Conservation (phyloP, 352 stramenopile species). For the Phytophthora megakarya region DNA sequence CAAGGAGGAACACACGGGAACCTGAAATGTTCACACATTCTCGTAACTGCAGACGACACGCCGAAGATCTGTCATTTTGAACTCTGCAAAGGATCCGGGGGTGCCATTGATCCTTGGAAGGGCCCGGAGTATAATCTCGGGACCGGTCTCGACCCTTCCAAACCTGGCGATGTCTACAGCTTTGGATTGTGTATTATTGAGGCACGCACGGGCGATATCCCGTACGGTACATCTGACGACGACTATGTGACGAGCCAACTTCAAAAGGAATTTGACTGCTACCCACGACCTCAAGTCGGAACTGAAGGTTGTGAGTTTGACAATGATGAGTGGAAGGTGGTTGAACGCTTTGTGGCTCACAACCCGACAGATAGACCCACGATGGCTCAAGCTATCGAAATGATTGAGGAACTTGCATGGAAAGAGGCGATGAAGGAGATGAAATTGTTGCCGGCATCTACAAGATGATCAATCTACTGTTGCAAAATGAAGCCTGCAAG, state of each 20-base stretch:
- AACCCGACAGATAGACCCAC: constrained; percentile 20
- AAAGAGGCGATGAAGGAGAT: constrained; percentile 22
- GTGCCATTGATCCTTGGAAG: constrained; percentile 30
- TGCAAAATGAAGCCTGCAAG: neutral
- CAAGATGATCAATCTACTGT: constrained; percentile 3
- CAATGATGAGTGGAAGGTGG: constrained; percentile 34
- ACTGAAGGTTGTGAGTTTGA: no score
- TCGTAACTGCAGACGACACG: constrained; percentile 14
- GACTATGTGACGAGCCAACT: constrained; percentile 20
- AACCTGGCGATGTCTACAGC: constrained; percentile 26
- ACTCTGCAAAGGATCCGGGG: constrained; percentile 8
- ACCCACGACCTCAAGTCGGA: constrained; percentile 28
- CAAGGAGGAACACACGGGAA: constrained; percentile 19
- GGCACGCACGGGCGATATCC: constrained; percentile 22
- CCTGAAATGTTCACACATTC: constrained; percentile 32
- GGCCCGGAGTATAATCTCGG: constrained; percentile 27
- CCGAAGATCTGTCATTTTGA: constrained; percentile 35
- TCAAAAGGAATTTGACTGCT: neutral
- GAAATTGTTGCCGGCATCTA: neutral
- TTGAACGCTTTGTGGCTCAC: constrained; percentile 24
- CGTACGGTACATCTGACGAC: constrained; percentile 21
- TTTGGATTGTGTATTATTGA: constrained; percentile 38
- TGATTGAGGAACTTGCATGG: constrained; percentile 27
- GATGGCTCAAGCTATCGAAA: constrained; percentile 26
- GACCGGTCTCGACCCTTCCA: constrained; percentile 17